Percentiles rank a stretch among this genome's conserved stretches.
phyloP scores from a whole-genome alignment of 441 rosid genomes.

The Syzygium malaccense region DNA sequence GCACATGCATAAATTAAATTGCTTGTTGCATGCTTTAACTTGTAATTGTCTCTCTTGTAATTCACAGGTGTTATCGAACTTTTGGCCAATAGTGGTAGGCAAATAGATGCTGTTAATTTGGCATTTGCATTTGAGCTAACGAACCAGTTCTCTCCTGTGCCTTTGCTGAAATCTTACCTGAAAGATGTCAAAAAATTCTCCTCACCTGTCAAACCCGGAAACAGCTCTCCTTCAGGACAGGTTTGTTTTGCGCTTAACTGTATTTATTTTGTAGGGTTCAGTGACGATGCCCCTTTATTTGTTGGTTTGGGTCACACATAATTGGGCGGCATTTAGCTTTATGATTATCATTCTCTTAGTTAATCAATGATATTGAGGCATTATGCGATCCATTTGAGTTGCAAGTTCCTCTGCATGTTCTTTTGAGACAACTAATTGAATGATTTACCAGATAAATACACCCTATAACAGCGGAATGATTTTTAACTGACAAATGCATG shows the following conservation, averaged over 20 bases:
- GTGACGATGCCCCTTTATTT: background rate
- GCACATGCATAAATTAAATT: background rate
- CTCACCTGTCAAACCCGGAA: slow-evolving; percentile 55
- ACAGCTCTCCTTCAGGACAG: slow-evolving; percentile 52
- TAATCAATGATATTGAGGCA: background rate
- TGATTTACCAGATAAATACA: background rate
- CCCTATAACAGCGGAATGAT: background rate
- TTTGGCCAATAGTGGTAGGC: slow-evolving; percentile 78
- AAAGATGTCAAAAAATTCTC: slow-evolving; percentile 70
- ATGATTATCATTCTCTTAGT: background rate
- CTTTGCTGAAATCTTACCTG: slow-evolving; percentile 73
- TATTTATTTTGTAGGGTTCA: background rate
- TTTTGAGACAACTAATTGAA: background rate
- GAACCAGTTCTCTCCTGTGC: slow-evolving; percentile 65
- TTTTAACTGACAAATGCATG: background rate
- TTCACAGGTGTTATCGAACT: slow-evolving; percentile 76
- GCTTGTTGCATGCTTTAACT: background rate
- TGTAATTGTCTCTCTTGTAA: slow-evolving; percentile 4
- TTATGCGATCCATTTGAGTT: background rate
- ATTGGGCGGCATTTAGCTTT: background rate
- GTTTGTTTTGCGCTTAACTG: slow-evolving; percentile 20
- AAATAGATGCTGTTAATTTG: slow-evolving; percentile 94
- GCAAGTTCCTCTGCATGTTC: background rate
- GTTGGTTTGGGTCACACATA: background rate
- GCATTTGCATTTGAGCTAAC: slow-evolving; percentile 95